A percentile compares a stretch with the other conserved stretches of the same genome.
phyloP scores from a whole-genome alignment of 2,329 filamentous ascomycete species.

The Phaeophleospora eucalypticola region DNA sequence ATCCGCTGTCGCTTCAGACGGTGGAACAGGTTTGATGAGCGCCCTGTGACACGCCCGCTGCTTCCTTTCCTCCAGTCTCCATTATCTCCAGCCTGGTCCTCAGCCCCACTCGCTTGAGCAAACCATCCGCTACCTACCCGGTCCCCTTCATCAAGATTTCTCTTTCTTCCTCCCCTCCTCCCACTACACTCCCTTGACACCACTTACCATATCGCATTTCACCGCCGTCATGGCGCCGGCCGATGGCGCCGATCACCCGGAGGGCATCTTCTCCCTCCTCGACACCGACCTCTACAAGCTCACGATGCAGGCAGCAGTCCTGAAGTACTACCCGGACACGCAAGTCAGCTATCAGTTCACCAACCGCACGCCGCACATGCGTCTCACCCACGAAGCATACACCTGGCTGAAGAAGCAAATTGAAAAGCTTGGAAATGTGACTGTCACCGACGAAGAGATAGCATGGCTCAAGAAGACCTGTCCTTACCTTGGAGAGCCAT shows the following conservation, averaged over 20 bases:
- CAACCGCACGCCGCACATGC: conserved; percentile 92
- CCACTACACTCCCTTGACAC: too few species aligned
- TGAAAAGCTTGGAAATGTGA: conserved; percentile 75
- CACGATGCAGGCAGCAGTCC: conserved; percentile 96
- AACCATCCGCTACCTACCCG: too few species aligned
- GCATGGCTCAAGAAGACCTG: conserved; percentile 74
- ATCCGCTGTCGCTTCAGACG: too few species aligned
- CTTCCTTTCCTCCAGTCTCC: too few species aligned
- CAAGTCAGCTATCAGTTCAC: conserved; percentile 90
- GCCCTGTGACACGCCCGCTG: too few species aligned
- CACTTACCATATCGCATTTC: too few species aligned
- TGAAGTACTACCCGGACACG: conserved; percentile 80
- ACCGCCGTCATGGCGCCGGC: conserved; percentile 18
- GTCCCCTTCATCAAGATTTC: too few species aligned
- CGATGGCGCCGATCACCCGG: conserved; percentile 21
- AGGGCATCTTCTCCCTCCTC: conserved; percentile 43
- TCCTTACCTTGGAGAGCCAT: conserved; percentile 71
- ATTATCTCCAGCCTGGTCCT: too few species aligned
- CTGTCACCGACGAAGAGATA: conserved; percentile 73
- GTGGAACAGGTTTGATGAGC: too few species aligned
- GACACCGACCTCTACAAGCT: conserved; percentile 80
- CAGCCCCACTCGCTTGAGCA: too few species aligned
- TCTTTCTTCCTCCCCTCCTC: too few species aligned
- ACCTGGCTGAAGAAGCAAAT: conserved; percentile 83
- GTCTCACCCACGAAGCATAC: conserved; percentile 77